These are phyloP conservation scores for Lactifluus rugatus DNA, from an alignment of 768 basidiomycete genomes.

Conservation along the genomic window DNA sequence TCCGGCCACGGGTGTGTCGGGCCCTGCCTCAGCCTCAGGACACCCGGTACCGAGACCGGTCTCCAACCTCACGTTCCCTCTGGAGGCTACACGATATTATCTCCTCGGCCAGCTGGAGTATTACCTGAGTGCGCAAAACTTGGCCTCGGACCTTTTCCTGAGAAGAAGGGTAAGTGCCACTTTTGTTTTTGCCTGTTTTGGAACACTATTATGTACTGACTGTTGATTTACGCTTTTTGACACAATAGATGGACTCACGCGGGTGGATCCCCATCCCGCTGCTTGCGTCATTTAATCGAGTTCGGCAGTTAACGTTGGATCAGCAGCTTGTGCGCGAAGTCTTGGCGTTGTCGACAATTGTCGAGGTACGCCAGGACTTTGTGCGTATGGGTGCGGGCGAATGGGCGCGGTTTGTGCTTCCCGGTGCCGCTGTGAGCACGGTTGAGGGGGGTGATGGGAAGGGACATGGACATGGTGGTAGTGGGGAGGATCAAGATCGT, in stretches of 20 bases:
- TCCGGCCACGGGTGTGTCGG: conserved; percentile 13
- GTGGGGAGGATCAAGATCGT: conserved; percentile 2
- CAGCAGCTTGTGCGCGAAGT: conserved; percentile 57
- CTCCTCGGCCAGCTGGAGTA: conserved; percentile 84
- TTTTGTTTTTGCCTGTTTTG: neutral
- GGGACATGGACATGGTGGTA: neutral
- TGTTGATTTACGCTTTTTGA: too few relatives aligned
- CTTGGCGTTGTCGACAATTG: conserved; percentile 50
- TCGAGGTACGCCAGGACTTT: conserved; percentile 60
- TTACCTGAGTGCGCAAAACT: conserved; percentile 83
- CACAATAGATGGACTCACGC: conserved; percentile 75
- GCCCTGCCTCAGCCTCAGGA: conserved; percentile 27
- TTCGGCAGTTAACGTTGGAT: conserved; percentile 55
- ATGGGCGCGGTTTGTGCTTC: conserved; percentile 56
- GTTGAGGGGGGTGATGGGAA: conserved; percentile 24
- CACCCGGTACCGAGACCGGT: conserved; percentile 38
- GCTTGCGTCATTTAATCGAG: conserved; percentile 82
- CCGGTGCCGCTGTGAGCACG: conserved; percentile 45
- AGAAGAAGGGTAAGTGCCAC: conserved; percentile 47
- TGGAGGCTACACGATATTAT: conserved; percentile 58
- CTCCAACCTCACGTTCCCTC: conserved; percentile 39
- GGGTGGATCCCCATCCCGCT: conserved; percentile 82
- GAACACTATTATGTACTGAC: conserved; percentile 6
- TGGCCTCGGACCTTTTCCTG: conserved; percentile 80
- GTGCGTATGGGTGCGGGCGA: conserved; percentile 53